These are phyloP conservation scores for Acer campestre DNA, from an alignment of 345 rosid species.

Conservation along the genomic window DNA sequence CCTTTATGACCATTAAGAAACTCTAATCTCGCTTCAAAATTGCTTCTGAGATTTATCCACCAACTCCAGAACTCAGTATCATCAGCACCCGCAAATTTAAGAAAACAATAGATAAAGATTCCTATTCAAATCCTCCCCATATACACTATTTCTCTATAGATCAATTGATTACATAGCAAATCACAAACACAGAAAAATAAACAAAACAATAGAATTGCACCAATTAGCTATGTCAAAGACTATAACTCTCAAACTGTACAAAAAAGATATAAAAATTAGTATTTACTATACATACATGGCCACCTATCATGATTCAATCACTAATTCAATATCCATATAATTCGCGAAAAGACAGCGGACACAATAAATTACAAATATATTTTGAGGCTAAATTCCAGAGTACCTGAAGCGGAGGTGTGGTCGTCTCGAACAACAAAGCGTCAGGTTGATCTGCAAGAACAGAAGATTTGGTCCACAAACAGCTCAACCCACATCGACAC, in stretches of 20 bases:
- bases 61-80: background rate
- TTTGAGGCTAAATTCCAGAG: background rate
- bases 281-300: background rate
- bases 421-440: constrained; percentile 78
- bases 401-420: constrained; percentile 81
- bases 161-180: background rate
- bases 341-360: no score
- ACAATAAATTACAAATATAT: no score
- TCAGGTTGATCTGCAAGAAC: constrained; percentile 89
- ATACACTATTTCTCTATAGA: background rate
- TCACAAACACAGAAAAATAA: background rate
- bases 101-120: background rate
- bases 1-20: background rate
- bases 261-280: no score
- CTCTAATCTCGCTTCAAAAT: background rate
- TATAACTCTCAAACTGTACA: background rate
- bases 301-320: background rate
- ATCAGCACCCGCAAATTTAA: background rate
- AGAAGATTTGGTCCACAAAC: constrained; percentile 95
- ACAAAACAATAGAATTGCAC: background rate
- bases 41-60: background rate
- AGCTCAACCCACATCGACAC: constrained; percentile 84
- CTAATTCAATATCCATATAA: background rate
- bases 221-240: background rate
- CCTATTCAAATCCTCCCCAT: background rate